Evolutionary conservation across 768 basidiomycete species (phyloP), one percentile per base, ranked within the genome.

Genomic region (Boletus speciosus): DNA sequence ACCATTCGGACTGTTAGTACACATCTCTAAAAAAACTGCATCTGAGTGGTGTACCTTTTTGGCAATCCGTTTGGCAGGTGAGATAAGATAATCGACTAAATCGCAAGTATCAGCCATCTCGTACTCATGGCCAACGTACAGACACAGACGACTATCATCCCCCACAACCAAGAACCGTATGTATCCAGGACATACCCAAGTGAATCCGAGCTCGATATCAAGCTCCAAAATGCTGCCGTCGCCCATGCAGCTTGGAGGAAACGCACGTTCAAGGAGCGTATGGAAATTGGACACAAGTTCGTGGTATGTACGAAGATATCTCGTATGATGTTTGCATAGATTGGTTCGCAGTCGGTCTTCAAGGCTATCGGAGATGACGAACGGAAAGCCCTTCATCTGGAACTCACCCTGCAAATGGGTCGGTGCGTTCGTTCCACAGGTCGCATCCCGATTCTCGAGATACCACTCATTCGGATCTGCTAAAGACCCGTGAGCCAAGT

Each of bases 371-470:
- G 51, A 25, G 71, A 71, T 8, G 81, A 88, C 16, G 81, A 88
- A 31, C 80, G 92, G 16, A 51, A 62, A 34, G 32, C 51, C 23
- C 54, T 66, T 14, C 82, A 84, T 0, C 64, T 80, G 32, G 94
- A 98, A 61, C 75, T 98, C 49, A 85, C 93, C 1, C 61, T 85
- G 49, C 91, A 97, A 72, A 98, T 99, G 89, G 96, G 96, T 36
- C 77, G 93, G 92, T 92, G 56, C 60, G 83, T 70, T 44, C 34
- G 29, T 38, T 44, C 29, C 11, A 29, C n/a, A 2, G 37, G 5
- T 3, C 19, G 19, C 1, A 19, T 19, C 46, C 25, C 34, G 25
- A 38, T 36, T 4, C 6, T 29, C 43, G n/a, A 37, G 25, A 29
- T 47, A 37, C 32, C 12, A 27, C 46, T 56, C 42, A 51, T 40